Evolutionary conservation across 2,329 filamentous ascomycete species (phyloP).

Genomic region (Chaetomium globosum): DNA sequence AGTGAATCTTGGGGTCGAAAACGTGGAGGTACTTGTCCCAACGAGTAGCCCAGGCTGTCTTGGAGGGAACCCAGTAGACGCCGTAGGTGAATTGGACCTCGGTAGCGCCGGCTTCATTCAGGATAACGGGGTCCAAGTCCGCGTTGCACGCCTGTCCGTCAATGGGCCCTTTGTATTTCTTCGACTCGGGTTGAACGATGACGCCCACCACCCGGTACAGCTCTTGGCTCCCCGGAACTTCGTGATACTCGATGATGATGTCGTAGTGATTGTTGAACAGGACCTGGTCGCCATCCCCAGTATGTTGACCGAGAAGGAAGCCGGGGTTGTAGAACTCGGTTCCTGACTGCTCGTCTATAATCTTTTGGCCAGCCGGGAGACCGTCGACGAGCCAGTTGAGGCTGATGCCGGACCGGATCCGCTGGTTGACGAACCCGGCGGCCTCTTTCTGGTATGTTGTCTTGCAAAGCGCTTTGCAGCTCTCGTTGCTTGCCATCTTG

Average conservation of each 20-base stretch:
- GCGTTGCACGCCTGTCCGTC: conserved; percentile 61
- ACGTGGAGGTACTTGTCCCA: conserved; percentile 99
- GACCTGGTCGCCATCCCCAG: conserved; percentile 58
- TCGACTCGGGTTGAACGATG: conserved; percentile 79
- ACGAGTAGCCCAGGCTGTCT: conserved; percentile 89
- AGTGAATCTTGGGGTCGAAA: conserved; percentile 96
- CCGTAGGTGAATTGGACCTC: conserved; percentile 87
- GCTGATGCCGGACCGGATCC: conserved; percentile 84
- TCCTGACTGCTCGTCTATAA: conserved; percentile 73
- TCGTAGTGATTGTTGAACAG: conserved; percentile 93
- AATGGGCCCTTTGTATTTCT: conserved; percentile 56
- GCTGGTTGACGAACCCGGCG: conserved; percentile 77
- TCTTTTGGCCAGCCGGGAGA: conserved; percentile 83
- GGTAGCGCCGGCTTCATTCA: conserved; percentile 61
- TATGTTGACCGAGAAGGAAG: conserved; percentile 72
- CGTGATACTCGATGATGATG: conserved; percentile 89
- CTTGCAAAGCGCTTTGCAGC: conserved; percentile 79
- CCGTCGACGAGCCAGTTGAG: conserved; percentile 96
- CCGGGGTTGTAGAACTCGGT: conserved; percentile 88
- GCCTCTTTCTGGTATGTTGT: conserved; percentile 65
- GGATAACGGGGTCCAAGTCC: conserved; percentile 58
- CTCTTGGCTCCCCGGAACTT: conserved; percentile 65
- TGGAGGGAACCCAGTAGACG: conserved; percentile 82
- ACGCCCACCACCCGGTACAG: conserved; percentile 90
- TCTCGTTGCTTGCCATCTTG: conserved; percentile 82